These are phyloP conservation scores for Phialophora expanda DNA, from an alignment of 2,329 filamentous ascomycete species.

Conservation along the genomic window DNA sequence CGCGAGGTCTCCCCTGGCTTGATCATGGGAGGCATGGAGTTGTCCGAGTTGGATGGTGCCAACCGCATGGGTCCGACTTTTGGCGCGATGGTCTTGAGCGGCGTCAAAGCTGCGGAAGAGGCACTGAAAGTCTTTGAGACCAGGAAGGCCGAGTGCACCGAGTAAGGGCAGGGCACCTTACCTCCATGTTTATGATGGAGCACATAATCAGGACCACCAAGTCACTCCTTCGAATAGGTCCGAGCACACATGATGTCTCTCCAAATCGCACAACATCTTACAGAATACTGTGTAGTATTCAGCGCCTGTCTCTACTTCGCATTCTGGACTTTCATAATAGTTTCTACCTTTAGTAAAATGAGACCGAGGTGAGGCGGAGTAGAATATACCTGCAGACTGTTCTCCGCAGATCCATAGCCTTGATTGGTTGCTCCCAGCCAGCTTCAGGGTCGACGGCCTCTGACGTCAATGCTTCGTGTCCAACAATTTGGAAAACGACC, in stretches of 20 bases:
- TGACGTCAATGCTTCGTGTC: constrained; percentile 4
- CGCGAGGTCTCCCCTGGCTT: constrained; percentile 85
- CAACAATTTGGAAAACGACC: not conserved
- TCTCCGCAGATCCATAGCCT: constrained; percentile 2
- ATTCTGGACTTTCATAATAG: not conserved
- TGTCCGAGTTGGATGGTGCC: constrained; percentile 86
- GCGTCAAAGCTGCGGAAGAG: constrained; percentile 91
- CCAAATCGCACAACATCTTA: not conserved
- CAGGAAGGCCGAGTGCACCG: constrained; percentile 76
- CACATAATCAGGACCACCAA: not conserved
- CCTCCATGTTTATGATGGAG: not conserved
- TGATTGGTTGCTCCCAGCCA: not conserved
- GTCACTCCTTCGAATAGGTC: constrained; percentile 7
- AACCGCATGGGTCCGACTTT: constrained; percentile 92
- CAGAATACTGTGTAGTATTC: not conserved
- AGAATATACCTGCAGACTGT: too few species aligned
- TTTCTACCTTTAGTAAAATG: not conserved
- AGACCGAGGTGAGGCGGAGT: not conserved
- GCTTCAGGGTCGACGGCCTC: not conserved
- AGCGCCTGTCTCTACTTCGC: not conserved
- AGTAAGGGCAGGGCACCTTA: constrained; percentile 45
- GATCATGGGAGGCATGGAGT: constrained; percentile 93
- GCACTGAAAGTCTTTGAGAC: constrained; percentile 76
- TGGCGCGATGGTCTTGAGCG: constrained; percentile 84
- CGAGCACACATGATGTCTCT: not conserved